A percentile compares a stretch with the other conserved stretches of the same genome.
phyloP scores from a whole-genome alignment of 257 asterid species.

The Perilla frutescens region DNA sequence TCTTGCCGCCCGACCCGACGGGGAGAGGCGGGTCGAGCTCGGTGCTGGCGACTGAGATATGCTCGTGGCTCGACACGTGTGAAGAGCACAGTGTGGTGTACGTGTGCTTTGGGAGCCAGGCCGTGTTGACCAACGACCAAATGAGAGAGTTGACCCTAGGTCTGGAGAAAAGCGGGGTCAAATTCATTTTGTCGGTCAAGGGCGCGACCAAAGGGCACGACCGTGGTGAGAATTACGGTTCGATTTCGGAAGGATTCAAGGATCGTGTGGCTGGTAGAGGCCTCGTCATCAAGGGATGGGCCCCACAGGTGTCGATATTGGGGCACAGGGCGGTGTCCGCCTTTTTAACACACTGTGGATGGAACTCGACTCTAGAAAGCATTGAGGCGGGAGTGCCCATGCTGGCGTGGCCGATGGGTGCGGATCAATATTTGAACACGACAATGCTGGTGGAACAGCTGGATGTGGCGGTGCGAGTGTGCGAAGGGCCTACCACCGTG shows the following conservation, averaged over 20 bases:
- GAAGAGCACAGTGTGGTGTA: slow-evolving; percentile 55
- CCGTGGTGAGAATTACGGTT: slow-evolving; percentile 41
- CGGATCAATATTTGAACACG: slow-evolving; percentile 70
- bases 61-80: slow-evolving; percentile 64
- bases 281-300: slow-evolving; percentile 72
- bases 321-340: slow-evolving; percentile 52
- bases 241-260: slow-evolving; percentile 68
- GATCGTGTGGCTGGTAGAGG: slow-evolving; percentile 67
- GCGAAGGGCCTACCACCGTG: slow-evolving; percentile 63
- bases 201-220: slow-evolving; percentile 65
- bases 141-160: slow-evolving; percentile 55
- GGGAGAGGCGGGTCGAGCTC: background rate
- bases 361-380: slow-evolving; percentile 72
- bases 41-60: slow-evolving; percentile 41
- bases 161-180: slow-evolving; percentile 62
- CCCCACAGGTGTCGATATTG: slow-evolving; percentile 71
- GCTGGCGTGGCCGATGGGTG: slow-evolving; percentile 89
- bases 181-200: slow-evolving; percentile 56
- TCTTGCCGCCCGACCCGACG: background rate
- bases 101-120: slow-evolving; percentile 83
- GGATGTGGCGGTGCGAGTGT: slow-evolving; percentile 57
- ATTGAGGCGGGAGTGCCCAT: slow-evolving; percentile 63
- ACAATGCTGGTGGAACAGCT: slow-evolving; percentile 63
- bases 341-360: slow-evolving; percentile 72
- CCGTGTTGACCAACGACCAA: slow-evolving; percentile 64